phyloP scores from a whole-genome alignment of 2,329 filamentous ascomycete species.

The Zymoseptoria tritici region DNA sequence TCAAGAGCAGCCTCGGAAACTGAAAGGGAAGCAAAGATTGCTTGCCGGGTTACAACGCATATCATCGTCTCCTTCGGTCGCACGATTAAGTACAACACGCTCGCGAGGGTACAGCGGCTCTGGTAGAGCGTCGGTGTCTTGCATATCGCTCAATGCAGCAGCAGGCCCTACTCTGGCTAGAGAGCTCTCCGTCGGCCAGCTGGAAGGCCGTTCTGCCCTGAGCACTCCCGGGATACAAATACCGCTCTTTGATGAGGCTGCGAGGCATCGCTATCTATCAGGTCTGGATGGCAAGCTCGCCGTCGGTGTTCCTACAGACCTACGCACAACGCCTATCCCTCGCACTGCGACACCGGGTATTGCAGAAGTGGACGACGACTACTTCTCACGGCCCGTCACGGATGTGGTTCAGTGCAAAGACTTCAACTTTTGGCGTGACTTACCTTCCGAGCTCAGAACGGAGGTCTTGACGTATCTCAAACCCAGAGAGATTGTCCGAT shows the following conservation, averaged over 20 bases:
- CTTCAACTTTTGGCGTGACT: constrained; percentile 67
- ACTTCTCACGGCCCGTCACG: constrained; percentile 35
- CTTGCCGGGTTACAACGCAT: constrained; percentile 72
- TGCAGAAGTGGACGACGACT: constrained; percentile 37
- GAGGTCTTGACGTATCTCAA: constrained; percentile 67
- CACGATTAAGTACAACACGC: constrained; percentile 54
- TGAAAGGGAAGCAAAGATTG: constrained; percentile 62
- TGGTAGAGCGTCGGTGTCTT: constrained; percentile 57
- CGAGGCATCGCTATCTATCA: constrained; percentile 50
- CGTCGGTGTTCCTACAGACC: constrained; percentile 56
- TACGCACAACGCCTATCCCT: constrained; percentile 39
- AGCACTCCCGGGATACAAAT: constrained; percentile 40
- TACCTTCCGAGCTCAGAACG: constrained; percentile 78
- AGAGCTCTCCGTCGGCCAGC: constrained; percentile 50
- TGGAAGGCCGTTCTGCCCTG: constrained; percentile 48
- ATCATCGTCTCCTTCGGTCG: constrained; percentile 68
- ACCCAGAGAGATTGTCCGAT: constrained; percentile 73
- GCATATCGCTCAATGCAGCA: constrained; percentile 52
- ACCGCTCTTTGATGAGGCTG: constrained; percentile 46
- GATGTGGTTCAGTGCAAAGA: constrained; percentile 32
- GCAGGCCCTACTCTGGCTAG: constrained; percentile 46
- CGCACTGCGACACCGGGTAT: constrained; percentile 27
- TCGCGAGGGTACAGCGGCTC: constrained; percentile 60
- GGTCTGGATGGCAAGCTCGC: constrained; percentile 44
- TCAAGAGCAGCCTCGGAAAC: constrained; percentile 43